Base-by-base conservation (phyloP, 768 basidiomycete genomes). In the Cystofilobasidium bisporidii region DNA sequence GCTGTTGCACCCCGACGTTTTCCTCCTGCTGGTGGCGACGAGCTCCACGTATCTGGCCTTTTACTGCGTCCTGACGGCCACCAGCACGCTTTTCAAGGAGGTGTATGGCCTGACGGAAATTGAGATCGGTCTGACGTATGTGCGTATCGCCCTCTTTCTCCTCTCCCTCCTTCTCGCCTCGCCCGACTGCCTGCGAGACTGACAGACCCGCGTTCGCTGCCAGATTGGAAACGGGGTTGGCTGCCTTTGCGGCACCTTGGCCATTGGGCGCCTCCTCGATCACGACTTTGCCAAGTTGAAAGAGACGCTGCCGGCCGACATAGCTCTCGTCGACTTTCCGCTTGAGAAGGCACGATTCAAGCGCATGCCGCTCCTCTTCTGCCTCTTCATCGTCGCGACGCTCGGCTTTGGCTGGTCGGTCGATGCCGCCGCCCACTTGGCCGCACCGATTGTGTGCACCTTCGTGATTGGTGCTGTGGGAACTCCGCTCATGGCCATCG, bases 151-250 rank as follows among this genome's bases (percentile, higher is more conserved):
- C n/a, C n/a, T n/a, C n/a, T n/a, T n/a, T n/a, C n/a, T n/a, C n/a
- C n/a, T n/a, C n/a, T n/a, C n/a, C n/a, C n/a, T n/a, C n/a, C n/a
- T n/a, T n/a, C n/a, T n/a, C n/a, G n/a, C n/a, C n/a, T n/a, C n/a
- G n/a, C n/a, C n/a, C n/a, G n/a, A n/a, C n/a, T n/a, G n/a, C n/a
- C n/a, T n/a, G n/a, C n/a, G n/a, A n/a, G n/a, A n/a, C n/a, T n/a
- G n/a, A n/a, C n/a, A n/a, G n/a, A n/a, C n/a, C n/a, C n/a, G n/a
- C n/a, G n/a, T n/a, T n/a, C n/a, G n/a, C n/a, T n/a, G n/a, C n/a
- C n/a, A n/a, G n/a, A 77, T 91, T 63, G 83, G 85, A 1, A 82
- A 86, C 61, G 91, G 89, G 1, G 82, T 83, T 20, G 91, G 90
- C 0, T 85, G 85, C 77, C 76, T 83, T 12, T 59, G 86, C 20